Conservation (phyloP, 2,329 filamentous ascomycete species). For the Incumbomyces delicatus region DNA sequence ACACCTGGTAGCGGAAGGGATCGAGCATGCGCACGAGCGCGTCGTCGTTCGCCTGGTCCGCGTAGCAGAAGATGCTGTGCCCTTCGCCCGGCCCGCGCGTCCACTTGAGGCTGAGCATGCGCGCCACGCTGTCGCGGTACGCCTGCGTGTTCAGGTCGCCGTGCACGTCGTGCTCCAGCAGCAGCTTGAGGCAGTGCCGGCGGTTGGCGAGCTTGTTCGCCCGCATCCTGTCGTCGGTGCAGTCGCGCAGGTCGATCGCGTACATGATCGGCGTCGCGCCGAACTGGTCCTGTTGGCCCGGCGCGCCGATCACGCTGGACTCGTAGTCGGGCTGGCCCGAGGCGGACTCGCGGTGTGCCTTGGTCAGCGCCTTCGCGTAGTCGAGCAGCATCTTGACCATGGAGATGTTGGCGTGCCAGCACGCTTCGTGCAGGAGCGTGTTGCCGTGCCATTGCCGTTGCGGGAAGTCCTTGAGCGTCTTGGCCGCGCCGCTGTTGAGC, state of each 20-base stretch:
- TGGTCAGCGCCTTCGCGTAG: neutral
- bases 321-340: constrained; percentile 9
- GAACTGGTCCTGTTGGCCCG: constrained; percentile 12
- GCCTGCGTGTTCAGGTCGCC: constrained; percentile 18
- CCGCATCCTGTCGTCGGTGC: neutral
- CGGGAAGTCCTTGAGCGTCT: constrained; percentile 12
- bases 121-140: constrained; percentile 30
- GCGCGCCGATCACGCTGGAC: constrained; percentile 1
- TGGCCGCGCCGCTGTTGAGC: constrained; percentile 8
- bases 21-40: neutral
- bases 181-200: neutral
- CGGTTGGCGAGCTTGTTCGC: neutral
- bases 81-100: neutral
- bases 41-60: neutral
- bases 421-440: constrained; percentile 15
- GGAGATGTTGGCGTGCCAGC: constrained; percentile 10
- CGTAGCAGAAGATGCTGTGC: constrained; percentile 5
- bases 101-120: constrained; percentile 28
- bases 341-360: neutral
- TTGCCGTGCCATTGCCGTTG: constrained; percentile 14
- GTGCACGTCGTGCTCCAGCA: neutral
- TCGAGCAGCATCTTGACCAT: constrained; percentile 15
- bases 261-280: constrained; percentile 18
- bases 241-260: constrained; percentile 10
- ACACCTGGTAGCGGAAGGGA: neutral